phyloP scores from a whole-genome alignment of 2,329 filamentous ascomycete species.

The Ambrosiella xylebori region DNA sequence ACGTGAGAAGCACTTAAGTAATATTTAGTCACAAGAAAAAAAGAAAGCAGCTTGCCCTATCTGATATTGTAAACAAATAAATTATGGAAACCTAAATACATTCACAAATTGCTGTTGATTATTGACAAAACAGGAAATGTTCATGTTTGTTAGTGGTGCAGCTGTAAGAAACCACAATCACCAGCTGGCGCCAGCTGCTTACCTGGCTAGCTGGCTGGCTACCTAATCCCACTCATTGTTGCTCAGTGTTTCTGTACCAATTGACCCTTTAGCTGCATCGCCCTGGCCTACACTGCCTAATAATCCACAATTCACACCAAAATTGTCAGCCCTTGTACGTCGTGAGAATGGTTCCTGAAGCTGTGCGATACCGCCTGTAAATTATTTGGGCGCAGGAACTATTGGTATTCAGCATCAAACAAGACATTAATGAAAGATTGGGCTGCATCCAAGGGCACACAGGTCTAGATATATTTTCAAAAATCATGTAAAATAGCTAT shows the following conservation, averaged over 20 bases:
- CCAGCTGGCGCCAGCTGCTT: neutral
- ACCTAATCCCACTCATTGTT: neutral
- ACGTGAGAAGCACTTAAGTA: too few species aligned
- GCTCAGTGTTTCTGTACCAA: neutral
- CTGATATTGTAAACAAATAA: too few species aligned
- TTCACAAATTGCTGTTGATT: too few species aligned
- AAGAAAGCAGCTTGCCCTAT: too few species aligned
- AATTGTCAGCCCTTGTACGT: neutral
- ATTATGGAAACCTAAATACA: too few species aligned
- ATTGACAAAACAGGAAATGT: constrained; percentile 1
- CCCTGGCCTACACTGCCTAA: neutral
- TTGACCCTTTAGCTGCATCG: neutral
- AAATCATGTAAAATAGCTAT: too few species aligned
- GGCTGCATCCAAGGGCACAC: too few species aligned
- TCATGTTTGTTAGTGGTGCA: neutral
- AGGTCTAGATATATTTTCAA: too few species aligned
- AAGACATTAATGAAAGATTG: neutral
- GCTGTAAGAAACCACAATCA: neutral
- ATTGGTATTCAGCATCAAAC: neutral
- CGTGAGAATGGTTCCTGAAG: neutral
- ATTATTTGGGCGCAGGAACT: neutral
- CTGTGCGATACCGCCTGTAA: neutral
- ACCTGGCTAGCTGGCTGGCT: neutral
- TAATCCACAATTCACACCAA: neutral
- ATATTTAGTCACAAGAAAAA: too few species aligned